Evolutionary conservation across 768 basidiomycete genomes (phyloP), one percentile per base, ranked within the genome.

Genomic region (Tylopilus rubrobrunneus): DNA sequence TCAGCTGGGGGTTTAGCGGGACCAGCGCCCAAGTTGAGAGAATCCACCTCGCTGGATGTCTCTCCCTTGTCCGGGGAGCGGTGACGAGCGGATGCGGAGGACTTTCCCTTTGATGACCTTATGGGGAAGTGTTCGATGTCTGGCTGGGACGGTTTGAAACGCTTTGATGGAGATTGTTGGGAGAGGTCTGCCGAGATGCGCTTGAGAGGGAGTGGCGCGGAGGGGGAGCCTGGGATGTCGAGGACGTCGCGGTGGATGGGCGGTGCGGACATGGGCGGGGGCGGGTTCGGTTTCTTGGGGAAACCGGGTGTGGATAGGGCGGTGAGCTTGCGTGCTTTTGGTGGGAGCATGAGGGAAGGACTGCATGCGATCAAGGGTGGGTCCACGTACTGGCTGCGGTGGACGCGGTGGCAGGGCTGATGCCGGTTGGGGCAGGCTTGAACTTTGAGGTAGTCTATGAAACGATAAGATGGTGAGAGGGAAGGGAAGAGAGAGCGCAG

Each of bases 231-330:
- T 25, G 58, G 52, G 0, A 58, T 44, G 15, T 67, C 64, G 37
- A 62, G 57, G 6, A 57, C n/a, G 46, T 59, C 53, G 8, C 40
- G 53, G 2, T 37, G 5, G 37, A n/a, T 25, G n/a, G 49, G 8
- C 11, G 54, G 48, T 0, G 58, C 31, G 10, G 68, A 52, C 48
- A 54, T 55, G 39, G 63, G 46, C 10, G 31, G 31, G 31, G 31
- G 25, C 3, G 42, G 29, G 11, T 37, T 17, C 8, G 43, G 44
- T 23, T 48, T 62, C 40, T 72, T 74, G 44, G 61, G 60, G 55
- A 77, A 78, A 5, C 75, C 75, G 5, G 80, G 73, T 0, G 80
- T 79, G 1, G 76, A 74, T 56, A 80, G 78, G 1, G 76, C 69
- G 0, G 77, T 70, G 3, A 78, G 39, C 52, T 64, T 69, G 19